A percentile compares a stretch with the other conserved stretches of the same genome.
Conservation (phyloP, 805 yeast genomes). For the Metahyphopichia silvanorum region DNA sequence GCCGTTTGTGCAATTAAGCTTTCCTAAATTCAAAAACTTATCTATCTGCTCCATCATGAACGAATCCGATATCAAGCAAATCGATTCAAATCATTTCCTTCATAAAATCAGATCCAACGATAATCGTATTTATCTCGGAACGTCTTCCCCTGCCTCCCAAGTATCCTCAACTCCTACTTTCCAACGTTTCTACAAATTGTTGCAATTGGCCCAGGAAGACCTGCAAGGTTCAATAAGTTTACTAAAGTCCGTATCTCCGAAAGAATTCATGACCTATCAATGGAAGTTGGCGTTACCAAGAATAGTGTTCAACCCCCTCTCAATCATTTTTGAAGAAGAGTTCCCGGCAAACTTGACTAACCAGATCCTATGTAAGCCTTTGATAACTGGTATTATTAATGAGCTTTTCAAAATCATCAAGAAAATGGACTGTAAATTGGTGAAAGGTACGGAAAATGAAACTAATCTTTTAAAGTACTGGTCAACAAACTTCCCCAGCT, state of each 20-base stretch:
- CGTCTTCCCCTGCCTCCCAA: constrained; percentile 10
- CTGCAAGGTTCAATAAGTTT: constrained; percentile 39
- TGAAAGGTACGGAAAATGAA: constrained; percentile 69
- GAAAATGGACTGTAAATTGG: constrained; percentile 73
- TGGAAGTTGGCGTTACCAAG: constrained; percentile 84
- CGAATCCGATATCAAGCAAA: constrained; percentile 53
- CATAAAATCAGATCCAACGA: constrained; percentile 37
- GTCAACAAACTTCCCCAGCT: constrained; percentile 42
- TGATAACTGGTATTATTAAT: constrained; percentile 72
- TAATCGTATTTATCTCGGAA: constrained; percentile 45
- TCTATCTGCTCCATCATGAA: constrained; percentile 55
- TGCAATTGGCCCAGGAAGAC: constrained; percentile 33
- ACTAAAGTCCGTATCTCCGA: constrained; percentile 47
- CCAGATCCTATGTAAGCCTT: constrained; percentile 81
- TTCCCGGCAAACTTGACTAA: constrained; percentile 54
- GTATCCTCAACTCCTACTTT: constrained; percentile 15
- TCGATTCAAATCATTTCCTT: constrained; percentile 20
- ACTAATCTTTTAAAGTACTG: constrained; percentile 53
- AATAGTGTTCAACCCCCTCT: constrained; percentile 73
- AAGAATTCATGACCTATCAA: constrained; percentile 67
- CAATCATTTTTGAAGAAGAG: constrained; percentile 70
- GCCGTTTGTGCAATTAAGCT: constrained; percentile 55
- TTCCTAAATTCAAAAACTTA: constrained; percentile 27
- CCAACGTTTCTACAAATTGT: constrained; percentile 22
- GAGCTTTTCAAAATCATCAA: constrained; percentile 73